Evolutionary conservation across 2,329 filamentous ascomycete species (phyloP).

Genomic region (Cladosporium sp.): DNA sequence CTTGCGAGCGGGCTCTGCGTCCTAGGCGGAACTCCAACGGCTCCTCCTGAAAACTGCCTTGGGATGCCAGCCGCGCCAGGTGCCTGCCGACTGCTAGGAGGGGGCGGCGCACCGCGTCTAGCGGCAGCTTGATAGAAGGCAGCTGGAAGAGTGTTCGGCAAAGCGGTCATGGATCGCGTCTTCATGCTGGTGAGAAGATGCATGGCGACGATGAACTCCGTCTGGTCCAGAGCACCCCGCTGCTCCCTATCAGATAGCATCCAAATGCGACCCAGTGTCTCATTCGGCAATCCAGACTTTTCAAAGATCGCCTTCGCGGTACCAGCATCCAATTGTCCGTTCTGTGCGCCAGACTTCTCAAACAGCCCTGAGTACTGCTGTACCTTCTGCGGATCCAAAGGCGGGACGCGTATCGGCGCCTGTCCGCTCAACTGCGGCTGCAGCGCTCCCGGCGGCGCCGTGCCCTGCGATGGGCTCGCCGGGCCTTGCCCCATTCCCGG

Average conservation of each 20-base stretch:
- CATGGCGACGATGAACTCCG: conserved; percentile 98
- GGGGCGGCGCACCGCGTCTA: conserved; percentile 52
- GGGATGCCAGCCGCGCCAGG: conserved; percentile 55
- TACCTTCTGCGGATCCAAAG: conserved; percentile 80
- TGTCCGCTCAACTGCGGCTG: conserved; percentile 31
- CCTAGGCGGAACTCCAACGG: conserved; percentile 40
- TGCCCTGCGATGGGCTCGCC: conserved; percentile 19
- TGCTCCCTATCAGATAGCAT: conserved; percentile 90
- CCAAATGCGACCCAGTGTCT: conserved; percentile 92
- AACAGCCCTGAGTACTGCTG: conserved; percentile 85
- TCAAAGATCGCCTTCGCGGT: conserved; percentile 91
- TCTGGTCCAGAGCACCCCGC: conserved; percentile 74
- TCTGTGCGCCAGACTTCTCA: conserved; percentile 75
- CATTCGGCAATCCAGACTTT: conserved; percentile 81
- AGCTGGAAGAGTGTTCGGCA: conserved; percentile 75
- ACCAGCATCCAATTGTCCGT: conserved; percentile 65
- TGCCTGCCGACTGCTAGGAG: conserved; percentile 34
- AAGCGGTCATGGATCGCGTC: conserved; percentile 67
- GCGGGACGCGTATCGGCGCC: conserved; percentile 76
- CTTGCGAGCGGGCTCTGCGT: conserved; percentile 56
- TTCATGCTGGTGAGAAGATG: conserved; percentile 91
- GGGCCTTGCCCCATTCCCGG: conserved; percentile 16
- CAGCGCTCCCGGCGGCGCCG: conserved; percentile 21
- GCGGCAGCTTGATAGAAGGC: conserved; percentile 87
- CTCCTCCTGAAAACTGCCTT: conserved; percentile 69